phyloP scores from a whole-genome alignment of 257 asterid genomes.

The Solanum sitiens region DNA sequence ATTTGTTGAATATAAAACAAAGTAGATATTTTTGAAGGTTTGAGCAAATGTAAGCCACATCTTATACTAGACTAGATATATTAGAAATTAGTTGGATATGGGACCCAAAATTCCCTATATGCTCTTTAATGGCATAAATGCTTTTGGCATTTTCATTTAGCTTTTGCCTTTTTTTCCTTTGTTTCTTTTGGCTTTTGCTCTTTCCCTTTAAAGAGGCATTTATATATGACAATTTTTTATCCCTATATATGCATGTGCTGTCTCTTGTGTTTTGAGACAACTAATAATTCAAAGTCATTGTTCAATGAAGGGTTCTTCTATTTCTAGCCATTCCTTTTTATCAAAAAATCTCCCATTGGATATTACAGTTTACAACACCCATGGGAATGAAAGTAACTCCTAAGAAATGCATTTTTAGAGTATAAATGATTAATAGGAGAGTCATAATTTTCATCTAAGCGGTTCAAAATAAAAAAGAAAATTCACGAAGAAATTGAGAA shows the following conservation, averaged over 20 bases:
- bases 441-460: too few species aligned
- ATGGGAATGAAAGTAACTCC: neutral
- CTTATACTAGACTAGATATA: neutral
- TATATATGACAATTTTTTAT: neutral
- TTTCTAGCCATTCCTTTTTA: neutral
- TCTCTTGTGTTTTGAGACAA: neutral
- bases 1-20: constrained; percentile 7
- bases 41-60: constrained; percentile 34
- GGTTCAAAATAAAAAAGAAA: too few species aligned
- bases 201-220: constrained; percentile 4
- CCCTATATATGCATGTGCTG: neutral
- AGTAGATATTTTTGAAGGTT: constrained; percentile 21
- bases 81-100: constrained; percentile 8
- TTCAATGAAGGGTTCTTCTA: neutral
- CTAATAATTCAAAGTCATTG: neutral
- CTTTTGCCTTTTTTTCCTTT: constrained; percentile 6
- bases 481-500: too few species aligned
- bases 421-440: neutral
- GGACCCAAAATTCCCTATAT: constrained; percentile 25
- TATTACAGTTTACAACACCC: neutral
- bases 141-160: constrained; percentile 26
- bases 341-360: neutral
- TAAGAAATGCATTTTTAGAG: neutral
- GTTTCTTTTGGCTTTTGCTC: constrained; percentile 10
- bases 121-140: constrained; percentile 23